Conservation (phyloP, 1,284 basidiomycete species). For the Cutaneotrichosporon cutaneum region DNA sequence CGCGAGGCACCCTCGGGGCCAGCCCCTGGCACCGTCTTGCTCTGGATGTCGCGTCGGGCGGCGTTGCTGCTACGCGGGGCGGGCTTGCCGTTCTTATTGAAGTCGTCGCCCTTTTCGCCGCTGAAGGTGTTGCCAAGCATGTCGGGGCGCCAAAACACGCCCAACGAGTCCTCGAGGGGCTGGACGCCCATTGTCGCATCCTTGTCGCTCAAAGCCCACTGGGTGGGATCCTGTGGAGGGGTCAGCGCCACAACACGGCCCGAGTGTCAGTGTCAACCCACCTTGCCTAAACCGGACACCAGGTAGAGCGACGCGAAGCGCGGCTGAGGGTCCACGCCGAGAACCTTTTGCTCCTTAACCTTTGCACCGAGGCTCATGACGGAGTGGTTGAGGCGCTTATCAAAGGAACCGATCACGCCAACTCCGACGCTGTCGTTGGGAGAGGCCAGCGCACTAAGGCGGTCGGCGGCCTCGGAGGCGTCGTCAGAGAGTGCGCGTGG, state of each 20-base stretch:
- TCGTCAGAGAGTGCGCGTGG: background rate
- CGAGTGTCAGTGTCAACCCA: slow-evolving; percentile 25
- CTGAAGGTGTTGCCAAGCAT: slow-evolving; percentile 84
- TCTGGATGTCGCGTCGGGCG: slow-evolving; percentile 53
- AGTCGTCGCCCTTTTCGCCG: slow-evolving; percentile 56
- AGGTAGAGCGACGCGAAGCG: slow-evolving; percentile 56
- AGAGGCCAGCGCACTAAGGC: slow-evolving; percentile 14
- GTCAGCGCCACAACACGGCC: slow-evolving; percentile 1
- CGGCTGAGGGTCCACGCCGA: slow-evolving; percentile 37
- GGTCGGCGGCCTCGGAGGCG: slow-evolving; percentile 17
- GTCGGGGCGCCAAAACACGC: slow-evolving; percentile 91
- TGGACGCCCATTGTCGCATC: slow-evolving; percentile 80
- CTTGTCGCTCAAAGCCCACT: slow-evolving; percentile 88
- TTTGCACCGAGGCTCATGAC: slow-evolving; percentile 23
- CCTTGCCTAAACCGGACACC: slow-evolving; percentile 56
- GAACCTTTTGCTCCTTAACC: slow-evolving; percentile 40
- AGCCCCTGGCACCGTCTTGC: slow-evolving; percentile 51
- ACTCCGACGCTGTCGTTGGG: slow-evolving; percentile 12
- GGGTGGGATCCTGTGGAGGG: slow-evolving; percentile 32
- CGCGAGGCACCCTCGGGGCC: slow-evolving; percentile 56
- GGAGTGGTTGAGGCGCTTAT: slow-evolving; percentile 23
- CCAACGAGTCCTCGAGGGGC: slow-evolving; percentile 82
- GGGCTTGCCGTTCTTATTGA: slow-evolving; percentile 27
- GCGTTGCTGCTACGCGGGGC: slow-evolving; percentile 47
- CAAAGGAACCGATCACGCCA: slow-evolving; percentile 25